Conservation (phyloP, 306 rosid genomes). For the Pueraria montana region DNA sequence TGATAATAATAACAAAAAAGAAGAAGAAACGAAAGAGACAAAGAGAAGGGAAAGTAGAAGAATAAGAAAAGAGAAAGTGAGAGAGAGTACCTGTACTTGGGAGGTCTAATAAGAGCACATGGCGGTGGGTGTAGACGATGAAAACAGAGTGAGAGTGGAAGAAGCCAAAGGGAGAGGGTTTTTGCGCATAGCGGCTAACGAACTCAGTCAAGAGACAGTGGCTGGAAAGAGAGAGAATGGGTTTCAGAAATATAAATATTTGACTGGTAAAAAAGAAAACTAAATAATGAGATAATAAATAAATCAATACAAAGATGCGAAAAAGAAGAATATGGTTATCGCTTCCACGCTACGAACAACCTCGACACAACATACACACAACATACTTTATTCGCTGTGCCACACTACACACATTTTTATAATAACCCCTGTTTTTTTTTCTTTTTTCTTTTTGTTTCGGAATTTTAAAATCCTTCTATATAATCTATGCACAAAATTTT, state of each 20-base stretch:
- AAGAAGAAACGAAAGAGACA: not conserved
- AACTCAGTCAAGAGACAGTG: conserved; percentile 32
- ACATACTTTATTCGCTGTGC: conserved; percentile 40
- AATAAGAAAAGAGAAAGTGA: conserved; percentile 8
- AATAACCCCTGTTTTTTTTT: not conserved
- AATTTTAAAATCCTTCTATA: not conserved
- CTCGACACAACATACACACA: not conserved
- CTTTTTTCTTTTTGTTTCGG: not conserved
- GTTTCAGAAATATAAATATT: conserved; percentile 39
- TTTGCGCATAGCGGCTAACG: conserved; percentile 44
- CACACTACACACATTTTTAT: not conserved
- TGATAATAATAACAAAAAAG: not conserved
- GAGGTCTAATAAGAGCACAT: conserved; percentile 38
- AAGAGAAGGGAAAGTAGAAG: not conserved
- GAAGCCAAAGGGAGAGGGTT: conserved; percentile 23
- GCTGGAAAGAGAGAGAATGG: not conserved
- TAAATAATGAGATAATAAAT: not conserved
- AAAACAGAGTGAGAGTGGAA: conserved; percentile 29
- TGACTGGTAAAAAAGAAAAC: conserved; percentile 40
- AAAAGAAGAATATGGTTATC: conserved; percentile 42
- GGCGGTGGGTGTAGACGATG: not conserved
- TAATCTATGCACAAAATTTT: too few species aligned
- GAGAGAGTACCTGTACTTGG: conserved; percentile 36
- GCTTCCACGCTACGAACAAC: not conserved
- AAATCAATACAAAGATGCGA: conserved; percentile 8